These are phyloP conservation scores for Polytrichum commune DNA, from an alignment of 225 moss, liverwort and hornwort species.

Conservation along the genomic window DNA sequence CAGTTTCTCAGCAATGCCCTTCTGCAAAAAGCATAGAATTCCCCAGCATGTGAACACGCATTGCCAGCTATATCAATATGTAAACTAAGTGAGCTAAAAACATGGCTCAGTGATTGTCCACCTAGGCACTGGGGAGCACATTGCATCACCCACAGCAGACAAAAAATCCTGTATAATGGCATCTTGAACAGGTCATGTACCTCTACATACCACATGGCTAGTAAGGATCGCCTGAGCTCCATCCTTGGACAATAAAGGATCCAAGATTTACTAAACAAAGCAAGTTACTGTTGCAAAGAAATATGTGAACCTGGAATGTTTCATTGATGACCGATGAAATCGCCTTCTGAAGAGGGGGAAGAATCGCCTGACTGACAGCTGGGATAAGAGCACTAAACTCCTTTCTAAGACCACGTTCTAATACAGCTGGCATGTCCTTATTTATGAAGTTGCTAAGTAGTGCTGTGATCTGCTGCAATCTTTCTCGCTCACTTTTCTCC, in stretches of 20 bases:
- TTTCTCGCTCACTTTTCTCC: conserved; percentile 82
- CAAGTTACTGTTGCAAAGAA: background rate
- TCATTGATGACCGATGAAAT: conserved; percentile 45
- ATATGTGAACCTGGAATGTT: conserved; percentile 44
- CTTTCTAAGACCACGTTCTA: conserved; percentile 61
- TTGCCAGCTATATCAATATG: too few species aligned
- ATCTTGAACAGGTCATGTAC: too few species aligned
- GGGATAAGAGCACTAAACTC: conserved; percentile 48
- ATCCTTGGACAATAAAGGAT: background rate
- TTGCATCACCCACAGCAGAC: too few species aligned
- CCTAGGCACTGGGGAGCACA: too few species aligned
- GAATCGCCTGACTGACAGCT: conserved; percentile 55
- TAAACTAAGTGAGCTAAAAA: too few species aligned
- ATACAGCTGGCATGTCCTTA: conserved; percentile 58
- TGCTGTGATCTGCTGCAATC: conserved; percentile 68
- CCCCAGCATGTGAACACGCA: too few species aligned
- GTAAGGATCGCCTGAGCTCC: too few species aligned
- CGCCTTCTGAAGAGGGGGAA: conserved; percentile 59
- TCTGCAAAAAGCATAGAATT: conserved; percentile 43
- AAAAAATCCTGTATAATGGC: too few species aligned
- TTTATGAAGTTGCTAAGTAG: conserved; percentile 46
- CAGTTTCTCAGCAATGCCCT: conserved; percentile 85
- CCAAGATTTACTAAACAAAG: background rate
- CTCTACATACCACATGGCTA: too few species aligned
- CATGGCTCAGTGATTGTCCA: too few species aligned